These are phyloP conservation scores for Skeletonema menzelii DNA, from an alignment of 108 stramenopile genomes.

Conservation along the genomic window DNA sequence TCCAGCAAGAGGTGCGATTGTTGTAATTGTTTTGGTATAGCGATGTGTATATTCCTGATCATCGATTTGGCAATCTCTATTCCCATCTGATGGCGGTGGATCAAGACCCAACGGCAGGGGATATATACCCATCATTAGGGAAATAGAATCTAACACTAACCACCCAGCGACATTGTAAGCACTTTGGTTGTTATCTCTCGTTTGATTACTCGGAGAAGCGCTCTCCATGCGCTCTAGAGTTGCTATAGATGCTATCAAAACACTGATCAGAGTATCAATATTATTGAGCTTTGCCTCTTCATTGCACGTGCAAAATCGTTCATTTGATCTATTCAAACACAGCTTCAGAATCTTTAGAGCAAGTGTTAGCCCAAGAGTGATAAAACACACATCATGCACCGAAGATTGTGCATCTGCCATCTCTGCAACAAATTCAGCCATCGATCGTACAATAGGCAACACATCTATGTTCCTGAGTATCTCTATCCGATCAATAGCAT, in stretches of 20 bases:
- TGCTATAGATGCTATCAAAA: not conserved
- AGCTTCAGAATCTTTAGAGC: not conserved
- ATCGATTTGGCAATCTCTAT: not conserved
- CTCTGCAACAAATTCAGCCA: not conserved
- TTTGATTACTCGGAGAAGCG: not conserved
- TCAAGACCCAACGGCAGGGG: not conserved
- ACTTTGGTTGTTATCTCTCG: not conserved
- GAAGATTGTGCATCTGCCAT: not conserved
- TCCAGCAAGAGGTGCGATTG: not conserved
- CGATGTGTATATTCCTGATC: not conserved
- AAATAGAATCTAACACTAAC: not conserved
- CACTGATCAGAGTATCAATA: not conserved
- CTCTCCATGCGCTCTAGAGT: not conserved
- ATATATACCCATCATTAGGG: not conserved
- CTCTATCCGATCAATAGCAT: not conserved
- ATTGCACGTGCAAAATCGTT: not conserved
- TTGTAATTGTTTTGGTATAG: not conserved
- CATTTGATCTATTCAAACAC: not conserved
- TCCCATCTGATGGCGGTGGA: not conserved
- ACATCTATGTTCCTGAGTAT: not conserved
- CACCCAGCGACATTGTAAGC: not conserved
- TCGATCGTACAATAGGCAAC: not conserved
- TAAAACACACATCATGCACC: not conserved
- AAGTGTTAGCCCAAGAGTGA: not conserved
- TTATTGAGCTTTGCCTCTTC: not conserved